These are phyloP conservation scores for Cryptococcus sp. DNA, from an alignment of 1,284 basidiomycete species.

Conservation along the genomic window DNA sequence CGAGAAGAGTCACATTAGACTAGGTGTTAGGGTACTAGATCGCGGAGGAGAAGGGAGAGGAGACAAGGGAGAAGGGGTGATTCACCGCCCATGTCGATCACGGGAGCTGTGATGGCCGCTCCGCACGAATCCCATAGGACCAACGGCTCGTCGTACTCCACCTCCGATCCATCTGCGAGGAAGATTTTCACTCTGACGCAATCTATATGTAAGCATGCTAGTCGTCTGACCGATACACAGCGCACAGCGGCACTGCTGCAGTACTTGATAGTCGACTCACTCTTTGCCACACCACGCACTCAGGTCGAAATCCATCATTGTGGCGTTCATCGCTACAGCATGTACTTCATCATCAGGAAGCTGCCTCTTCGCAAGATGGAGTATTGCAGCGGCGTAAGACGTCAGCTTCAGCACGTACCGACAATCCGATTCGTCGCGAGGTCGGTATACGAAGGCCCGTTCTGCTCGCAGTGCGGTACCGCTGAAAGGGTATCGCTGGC, in stretches of 20 bases:
- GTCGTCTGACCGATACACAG: no score
- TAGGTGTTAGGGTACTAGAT: not conserved
- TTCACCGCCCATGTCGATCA: conserved; percentile 16
- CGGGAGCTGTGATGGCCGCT: conserved; percentile 2
- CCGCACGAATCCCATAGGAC: conserved; percentile 10
- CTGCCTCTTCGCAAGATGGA: not conserved
- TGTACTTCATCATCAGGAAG: not conserved
- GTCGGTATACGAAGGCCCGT: conserved; percentile 4
- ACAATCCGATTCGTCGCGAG: conserved; percentile 14
- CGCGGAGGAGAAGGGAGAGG: not conserved
- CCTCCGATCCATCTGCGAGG: conserved; percentile 2
- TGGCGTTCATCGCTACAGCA: conserved; percentile 21
- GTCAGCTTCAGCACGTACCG: conserved; percentile 2
- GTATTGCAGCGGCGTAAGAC: not conserved
- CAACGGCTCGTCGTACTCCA: not conserved
- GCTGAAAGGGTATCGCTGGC: not conserved
- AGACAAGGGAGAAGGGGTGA: no score
- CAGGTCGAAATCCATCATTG: conserved; percentile 16
- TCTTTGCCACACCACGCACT: conserved; percentile 30
- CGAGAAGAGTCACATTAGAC: not conserved
- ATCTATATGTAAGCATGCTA: no score
- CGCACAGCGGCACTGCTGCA: not conserved
- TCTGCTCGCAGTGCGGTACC: conserved; percentile 8
- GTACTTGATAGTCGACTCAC: conserved; percentile 2
- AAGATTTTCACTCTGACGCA: not conserved